phyloP scores from a whole-genome alignment of 768 basidiomycete species.

The Suillus americanus region DNA sequence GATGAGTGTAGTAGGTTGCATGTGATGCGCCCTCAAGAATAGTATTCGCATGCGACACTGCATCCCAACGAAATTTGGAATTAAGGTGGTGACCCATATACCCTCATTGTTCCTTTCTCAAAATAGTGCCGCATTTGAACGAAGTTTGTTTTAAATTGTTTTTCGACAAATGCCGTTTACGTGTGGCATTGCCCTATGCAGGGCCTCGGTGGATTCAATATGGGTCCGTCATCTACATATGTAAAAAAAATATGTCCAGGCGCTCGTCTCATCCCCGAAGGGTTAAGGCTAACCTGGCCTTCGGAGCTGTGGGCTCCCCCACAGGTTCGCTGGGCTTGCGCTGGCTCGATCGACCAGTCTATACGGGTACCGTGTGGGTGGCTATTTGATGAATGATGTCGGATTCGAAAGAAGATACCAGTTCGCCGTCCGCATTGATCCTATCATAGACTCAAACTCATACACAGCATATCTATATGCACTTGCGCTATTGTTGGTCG shows the following conservation, averaged over 20 bases:
- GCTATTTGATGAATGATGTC: neutral
- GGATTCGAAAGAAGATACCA: neutral
- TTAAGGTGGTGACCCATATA: neutral
- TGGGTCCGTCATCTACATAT: neutral
- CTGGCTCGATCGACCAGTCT: neutral
- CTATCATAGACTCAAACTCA: neutral
- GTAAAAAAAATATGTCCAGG: neutral
- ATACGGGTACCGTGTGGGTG: neutral
- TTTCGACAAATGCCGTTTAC: neutral
- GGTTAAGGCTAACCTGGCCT: neutral
- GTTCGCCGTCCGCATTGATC: neutral
- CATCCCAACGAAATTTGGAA: neutral
- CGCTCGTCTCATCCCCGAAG: neutral
- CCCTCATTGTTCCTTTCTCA: neutral
- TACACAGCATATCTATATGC: neutral
- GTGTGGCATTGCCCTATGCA: neutral
- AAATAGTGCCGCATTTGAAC: neutral
- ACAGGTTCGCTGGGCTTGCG: neutral
- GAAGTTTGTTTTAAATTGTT: neutral
- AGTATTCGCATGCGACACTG: constrained; percentile 5
- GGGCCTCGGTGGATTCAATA: neutral
- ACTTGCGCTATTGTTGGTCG: neutral
- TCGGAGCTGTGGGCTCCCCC: neutral
- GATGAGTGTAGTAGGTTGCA: neutral
- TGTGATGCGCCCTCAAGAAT: neutral